These are phyloP conservation scores for Emergomyces africanus DNA, from an alignment of 2,329 filamentous ascomycete genomes.

Conservation along the genomic window DNA sequence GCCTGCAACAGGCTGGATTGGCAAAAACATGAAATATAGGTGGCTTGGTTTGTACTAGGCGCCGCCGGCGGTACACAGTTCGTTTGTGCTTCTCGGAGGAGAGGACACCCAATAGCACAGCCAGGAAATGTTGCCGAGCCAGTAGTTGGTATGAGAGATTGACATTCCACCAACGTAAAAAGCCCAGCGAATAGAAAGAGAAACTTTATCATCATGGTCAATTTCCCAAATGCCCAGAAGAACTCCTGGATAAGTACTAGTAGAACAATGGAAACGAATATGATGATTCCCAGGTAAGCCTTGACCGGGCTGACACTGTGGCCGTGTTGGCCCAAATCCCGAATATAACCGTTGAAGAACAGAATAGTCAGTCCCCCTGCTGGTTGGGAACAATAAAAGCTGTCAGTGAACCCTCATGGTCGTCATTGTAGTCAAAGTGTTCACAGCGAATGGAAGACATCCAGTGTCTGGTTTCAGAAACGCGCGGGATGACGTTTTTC, in stretches of 20 bases:
- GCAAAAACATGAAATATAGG: slow-evolving; percentile 64
- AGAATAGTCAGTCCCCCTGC: background rate
- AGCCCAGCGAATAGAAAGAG: slow-evolving; percentile 14
- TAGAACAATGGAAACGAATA: background rate
- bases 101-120: slow-evolving; percentile 48
- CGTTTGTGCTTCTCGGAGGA: slow-evolving; percentile 56
- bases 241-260: background rate
- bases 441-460: background rate
- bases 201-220: slow-evolving; percentile 1
- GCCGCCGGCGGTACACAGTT: slow-evolving; percentile 52
- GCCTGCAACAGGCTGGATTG: slow-evolving; percentile 44
- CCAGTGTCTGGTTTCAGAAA: background rate
- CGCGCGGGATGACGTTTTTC: background rate
- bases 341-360: background rate
- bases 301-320: background rate
- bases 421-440: background rate
- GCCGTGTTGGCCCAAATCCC: background rate
- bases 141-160: slow-evolving; percentile 23
- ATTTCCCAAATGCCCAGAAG: background rate
- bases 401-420: background rate
- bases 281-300: background rate
- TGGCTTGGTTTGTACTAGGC: slow-evolving; percentile 35
- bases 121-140: slow-evolving; percentile 41
- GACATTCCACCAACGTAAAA: slow-evolving; percentile 13
- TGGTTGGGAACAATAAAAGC: background rate